A percentile compares a stretch with the other conserved stretches of the same genome.
Conservation (phyloP, 495 filamentous ascomycete genomes). For the Emericellopsis terricola region DNA sequence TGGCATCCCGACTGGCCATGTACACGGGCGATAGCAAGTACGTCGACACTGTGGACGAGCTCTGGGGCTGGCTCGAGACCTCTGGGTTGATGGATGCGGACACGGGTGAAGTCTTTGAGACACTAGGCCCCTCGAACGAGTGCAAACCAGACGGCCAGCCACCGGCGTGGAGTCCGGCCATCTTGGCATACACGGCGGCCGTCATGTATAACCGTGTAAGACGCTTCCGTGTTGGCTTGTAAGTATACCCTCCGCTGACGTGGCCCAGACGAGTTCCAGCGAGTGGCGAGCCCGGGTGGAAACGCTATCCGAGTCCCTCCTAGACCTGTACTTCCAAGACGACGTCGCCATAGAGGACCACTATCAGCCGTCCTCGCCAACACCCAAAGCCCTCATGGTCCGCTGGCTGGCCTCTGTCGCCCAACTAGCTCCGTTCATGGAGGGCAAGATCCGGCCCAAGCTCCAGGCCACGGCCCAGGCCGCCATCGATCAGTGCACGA, state of each 20-base stretch:
- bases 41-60: slow-evolving; percentile 48
- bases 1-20: slow-evolving; percentile 47
- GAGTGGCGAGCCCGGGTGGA: slow-evolving; percentile 29
- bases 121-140: slow-evolving; percentile 25
- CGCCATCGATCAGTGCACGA: slow-evolving; percentile 45
- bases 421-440: slow-evolving; percentile 46
- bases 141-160: slow-evolving; percentile 32
- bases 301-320: slow-evolving; percentile 32
- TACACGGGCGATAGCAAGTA: slow-evolving; percentile 58
- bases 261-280: too few relatives aligned
- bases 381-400: too few relatives aligned
- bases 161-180: slow-evolving; percentile 57
- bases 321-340: slow-evolving; percentile 35
- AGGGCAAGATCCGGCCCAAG: slow-evolving; percentile 36
- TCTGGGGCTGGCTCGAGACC: slow-evolving; percentile 46
- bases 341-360: slow-evolving; percentile 29
- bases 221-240: too few relatives aligned
- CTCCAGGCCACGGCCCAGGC: slow-evolving; percentile 39
- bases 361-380: too few relatives aligned
- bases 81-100: slow-evolving; percentile 27
- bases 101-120: slow-evolving; percentile 41
- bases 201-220: slow-evolving; percentile 58
- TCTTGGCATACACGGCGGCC: slow-evolving; percentile 48
- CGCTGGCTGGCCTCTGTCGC: slow-evolving; percentile 55
- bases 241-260: too few relatives aligned